Percentiles rank a stretch among this genome's conserved stretches.
phyloP scores from a whole-genome alignment of 2,329 filamentous ascomycete species.

The Coniochaeta sp. region DNA sequence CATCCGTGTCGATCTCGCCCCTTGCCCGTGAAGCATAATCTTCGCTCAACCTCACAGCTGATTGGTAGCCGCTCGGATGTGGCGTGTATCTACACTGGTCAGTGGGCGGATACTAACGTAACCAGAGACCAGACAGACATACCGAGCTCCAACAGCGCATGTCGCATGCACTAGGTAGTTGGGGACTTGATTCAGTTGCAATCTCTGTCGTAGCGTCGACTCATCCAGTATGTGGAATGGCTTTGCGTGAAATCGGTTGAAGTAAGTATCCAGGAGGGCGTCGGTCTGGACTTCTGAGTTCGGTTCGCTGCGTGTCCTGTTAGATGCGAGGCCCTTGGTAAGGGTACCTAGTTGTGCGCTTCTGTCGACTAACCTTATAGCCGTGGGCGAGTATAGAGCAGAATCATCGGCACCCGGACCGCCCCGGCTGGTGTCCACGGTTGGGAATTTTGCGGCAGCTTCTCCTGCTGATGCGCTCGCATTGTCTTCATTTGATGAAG shows the following conservation, averaged over 20 bases:
- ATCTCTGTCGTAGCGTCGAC: constrained; percentile 61
- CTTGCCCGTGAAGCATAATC: constrained; percentile 67
- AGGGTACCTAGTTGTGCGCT: neutral
- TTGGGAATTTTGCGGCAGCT: constrained; percentile 32
- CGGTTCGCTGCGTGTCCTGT: constrained; percentile 30
- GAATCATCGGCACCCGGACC: constrained; percentile 26
- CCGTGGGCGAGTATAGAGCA: constrained; percentile 34
- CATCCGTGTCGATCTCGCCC: constrained; percentile 66
- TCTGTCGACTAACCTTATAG: constrained; percentile 23
- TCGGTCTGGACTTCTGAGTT: constrained; percentile 47
- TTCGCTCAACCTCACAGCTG: constrained; percentile 61
- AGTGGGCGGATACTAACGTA: constrained; percentile 15
- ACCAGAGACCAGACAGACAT: constrained; percentile 5
- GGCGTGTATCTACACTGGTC: constrained; percentile 53
- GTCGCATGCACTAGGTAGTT: constrained; percentile 47
- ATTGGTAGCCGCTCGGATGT: constrained; percentile 60
- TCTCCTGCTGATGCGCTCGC: constrained; percentile 23
- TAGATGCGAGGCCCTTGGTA: neutral
- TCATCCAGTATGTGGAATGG: constrained; percentile 80
- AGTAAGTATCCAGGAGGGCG: constrained; percentile 69
- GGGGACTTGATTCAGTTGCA: constrained; percentile 62
- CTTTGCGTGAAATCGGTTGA: constrained; percentile 71
- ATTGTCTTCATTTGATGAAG: constrained; percentile 10
- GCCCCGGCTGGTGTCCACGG: constrained; percentile 27
- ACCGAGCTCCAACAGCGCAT: constrained; percentile 58